Evolutionary conservation across 2,329 filamentous ascomycete genomes (phyloP).

Genomic region (Hirsutella minnesotensis): DNA sequence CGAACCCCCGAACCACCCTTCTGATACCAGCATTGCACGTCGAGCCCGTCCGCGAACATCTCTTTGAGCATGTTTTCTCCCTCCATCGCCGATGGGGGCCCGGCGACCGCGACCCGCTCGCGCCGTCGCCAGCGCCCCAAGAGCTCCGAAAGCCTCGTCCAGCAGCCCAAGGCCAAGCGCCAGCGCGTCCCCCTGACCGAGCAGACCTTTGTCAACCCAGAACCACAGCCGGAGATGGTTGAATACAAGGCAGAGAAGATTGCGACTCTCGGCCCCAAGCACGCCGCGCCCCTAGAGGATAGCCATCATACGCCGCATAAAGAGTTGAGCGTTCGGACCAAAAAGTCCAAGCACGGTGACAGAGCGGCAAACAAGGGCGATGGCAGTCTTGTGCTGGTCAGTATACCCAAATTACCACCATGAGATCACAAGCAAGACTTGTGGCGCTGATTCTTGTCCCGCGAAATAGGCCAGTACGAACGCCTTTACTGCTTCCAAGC

Average conservation of each 20-base stretch:
- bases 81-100: conserved; percentile 36
- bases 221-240: conserved; percentile 38
- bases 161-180: conserved; percentile 53
- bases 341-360: conserved; percentile 51
- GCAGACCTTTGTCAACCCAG: conserved; percentile 42
- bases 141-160: conserved; percentile 39
- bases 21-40: neutral
- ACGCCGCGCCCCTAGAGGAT: conserved; percentile 32
- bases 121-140: conserved; percentile 49
- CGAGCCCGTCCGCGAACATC: neutral
- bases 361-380: conserved; percentile 52
- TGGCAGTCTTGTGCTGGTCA: conserved; percentile 53
- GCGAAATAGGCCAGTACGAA: conserved; percentile 60
- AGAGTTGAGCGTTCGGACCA: conserved; percentile 48
- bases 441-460: too few relatives aligned
- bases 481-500: conserved; percentile 74
- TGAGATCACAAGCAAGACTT: too few relatives aligned
- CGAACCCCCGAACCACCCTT: conserved; percentile 2
- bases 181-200: conserved; percentile 46
- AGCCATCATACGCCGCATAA: conserved; percentile 26
- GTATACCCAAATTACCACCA: conserved; percentile 11
- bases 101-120: conserved; percentile 45
- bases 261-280: conserved; percentile 28
- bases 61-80: conserved; percentile 46
- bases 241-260: conserved; percentile 44